phyloP scores from a whole-genome alignment of 768 basidiomycete species.

The Pulveroboletus ravenelii region DNA sequence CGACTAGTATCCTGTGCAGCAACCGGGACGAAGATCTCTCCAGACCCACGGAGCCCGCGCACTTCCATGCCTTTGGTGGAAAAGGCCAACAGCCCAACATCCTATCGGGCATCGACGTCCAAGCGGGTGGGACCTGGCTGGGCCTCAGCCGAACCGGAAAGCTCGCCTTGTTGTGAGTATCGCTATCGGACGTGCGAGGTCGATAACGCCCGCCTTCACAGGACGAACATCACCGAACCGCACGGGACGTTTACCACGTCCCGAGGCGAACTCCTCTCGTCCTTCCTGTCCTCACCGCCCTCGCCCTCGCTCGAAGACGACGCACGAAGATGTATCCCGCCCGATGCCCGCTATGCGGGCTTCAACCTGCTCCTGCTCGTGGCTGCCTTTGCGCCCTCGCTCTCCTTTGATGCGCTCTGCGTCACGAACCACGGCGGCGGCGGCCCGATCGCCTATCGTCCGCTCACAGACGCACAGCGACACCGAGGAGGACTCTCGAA shows the following conservation, averaged over 20 bases:
- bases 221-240: conserved; percentile 85
- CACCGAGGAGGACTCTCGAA: conserved; percentile 65
- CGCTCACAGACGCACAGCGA: conserved; percentile 47
- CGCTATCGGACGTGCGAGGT: not conserved
- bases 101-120: conserved; percentile 70
- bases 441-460: conserved; percentile 49
- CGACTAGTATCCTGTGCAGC: conserved; percentile 60
- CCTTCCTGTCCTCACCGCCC: conserved; percentile 57
- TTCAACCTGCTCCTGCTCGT: conserved; percentile 76
- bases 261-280: conserved; percentile 63
- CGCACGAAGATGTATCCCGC: conserved; percentile 41
- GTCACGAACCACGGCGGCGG: conserved; percentile 73
- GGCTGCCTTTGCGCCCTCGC: conserved; percentile 24
- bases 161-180: conserved; percentile 65
- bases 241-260: conserved; percentile 45
- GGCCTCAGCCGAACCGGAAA: conserved; percentile 63
- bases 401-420: conserved; percentile 50
- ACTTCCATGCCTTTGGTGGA: conserved; percentile 61
- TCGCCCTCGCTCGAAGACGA: conserved; percentile 46
- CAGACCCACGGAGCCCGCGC: conserved; percentile 61
- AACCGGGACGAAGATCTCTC: conserved; percentile 74
- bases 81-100: conserved; percentile 32
- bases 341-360: conserved; percentile 60
- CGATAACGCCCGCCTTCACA: conserved; percentile 26
- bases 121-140: conserved; percentile 80